phyloP scores from a whole-genome alignment of 1,139 yeast species.

The Casaregolazyma lundiana region DNA sequence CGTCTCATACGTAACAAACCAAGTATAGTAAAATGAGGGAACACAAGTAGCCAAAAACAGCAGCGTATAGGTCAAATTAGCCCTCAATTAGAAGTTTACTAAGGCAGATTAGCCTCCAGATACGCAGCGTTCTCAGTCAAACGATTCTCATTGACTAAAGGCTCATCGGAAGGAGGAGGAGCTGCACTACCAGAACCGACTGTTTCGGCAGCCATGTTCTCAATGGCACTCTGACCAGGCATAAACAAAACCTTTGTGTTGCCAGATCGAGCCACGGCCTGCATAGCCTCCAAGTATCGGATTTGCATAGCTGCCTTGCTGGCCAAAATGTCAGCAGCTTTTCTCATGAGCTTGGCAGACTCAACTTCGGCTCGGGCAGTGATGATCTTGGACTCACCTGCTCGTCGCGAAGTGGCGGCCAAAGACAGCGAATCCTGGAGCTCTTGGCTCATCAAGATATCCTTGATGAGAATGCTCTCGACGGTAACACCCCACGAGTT shows the following conservation, averaged over 20 bases:
- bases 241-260: conserved; percentile 67
- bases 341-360: conserved; percentile 70
- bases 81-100: neutral
- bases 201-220: conserved; percentile 27
- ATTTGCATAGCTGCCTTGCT: conserved; percentile 78
- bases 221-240: conserved; percentile 50
- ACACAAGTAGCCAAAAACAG: too few species aligned
- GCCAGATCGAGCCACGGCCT: conserved; percentile 60
- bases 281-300: conserved; percentile 76
- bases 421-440: conserved; percentile 62
- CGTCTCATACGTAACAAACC: neutral
- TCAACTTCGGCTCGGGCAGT: conserved; percentile 76
- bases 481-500: conserved; percentile 69
- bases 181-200: neutral
- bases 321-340: conserved; percentile 72
- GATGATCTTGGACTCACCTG: conserved; percentile 74
- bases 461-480: conserved; percentile 67
- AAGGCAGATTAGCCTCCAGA: conserved; percentile 9
- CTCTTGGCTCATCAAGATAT: conserved; percentile 51
- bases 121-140: conserved; percentile 13
- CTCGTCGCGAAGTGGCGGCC: conserved; percentile 74
- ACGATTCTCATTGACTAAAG: conserved; percentile 1
- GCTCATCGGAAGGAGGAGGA: conserved; percentile 4
- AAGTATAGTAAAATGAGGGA: too few species aligned
- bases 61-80: too few species aligned